A percentile compares a stretch with the other conserved stretches of the same genome.
Conservation (phyloP, 176 grass and related monocot species). For the Carex parvula region DNA sequence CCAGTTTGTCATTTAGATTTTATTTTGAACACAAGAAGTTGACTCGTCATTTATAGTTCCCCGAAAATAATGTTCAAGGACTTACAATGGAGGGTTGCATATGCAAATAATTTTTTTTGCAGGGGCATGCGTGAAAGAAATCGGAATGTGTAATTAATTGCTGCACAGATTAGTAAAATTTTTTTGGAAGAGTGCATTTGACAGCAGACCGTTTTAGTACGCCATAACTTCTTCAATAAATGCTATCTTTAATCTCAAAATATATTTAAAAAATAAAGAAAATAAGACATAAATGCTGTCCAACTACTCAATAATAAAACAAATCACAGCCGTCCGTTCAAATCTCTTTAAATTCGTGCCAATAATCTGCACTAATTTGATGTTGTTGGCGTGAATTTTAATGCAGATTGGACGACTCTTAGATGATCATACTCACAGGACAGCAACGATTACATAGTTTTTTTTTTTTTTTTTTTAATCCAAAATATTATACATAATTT, state of each 20-base stretch:
- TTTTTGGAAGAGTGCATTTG: slow-evolving; percentile 5
- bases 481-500: not conserved
- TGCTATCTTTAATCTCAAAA: not conserved
- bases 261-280: not conserved
- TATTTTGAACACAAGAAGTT: not conserved
- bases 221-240: slow-evolving; percentile 15
- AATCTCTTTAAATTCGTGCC: too few species aligned
- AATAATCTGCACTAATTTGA: too few species aligned
- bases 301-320: not conserved
- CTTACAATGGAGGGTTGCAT: not conserved
- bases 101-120: not conserved
- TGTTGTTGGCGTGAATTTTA: too few species aligned
- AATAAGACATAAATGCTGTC: not conserved
- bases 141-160: not conserved
- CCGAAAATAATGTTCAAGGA: not conserved
- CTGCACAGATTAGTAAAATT: not conserved
- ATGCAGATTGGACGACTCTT: too few species aligned
- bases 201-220: not conserved
- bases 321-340: not conserved
- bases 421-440: too few species aligned
- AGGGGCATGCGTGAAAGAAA: not conserved
- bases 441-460: not conserved
- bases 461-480: not conserved
- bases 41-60: not conserved
- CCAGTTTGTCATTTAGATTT: not conserved